Percentiles rank a stretch among this genome's conserved stretches.
Conservation (phyloP, 176 grass and related monocot genomes). For the Chloris gayana region DNA sequence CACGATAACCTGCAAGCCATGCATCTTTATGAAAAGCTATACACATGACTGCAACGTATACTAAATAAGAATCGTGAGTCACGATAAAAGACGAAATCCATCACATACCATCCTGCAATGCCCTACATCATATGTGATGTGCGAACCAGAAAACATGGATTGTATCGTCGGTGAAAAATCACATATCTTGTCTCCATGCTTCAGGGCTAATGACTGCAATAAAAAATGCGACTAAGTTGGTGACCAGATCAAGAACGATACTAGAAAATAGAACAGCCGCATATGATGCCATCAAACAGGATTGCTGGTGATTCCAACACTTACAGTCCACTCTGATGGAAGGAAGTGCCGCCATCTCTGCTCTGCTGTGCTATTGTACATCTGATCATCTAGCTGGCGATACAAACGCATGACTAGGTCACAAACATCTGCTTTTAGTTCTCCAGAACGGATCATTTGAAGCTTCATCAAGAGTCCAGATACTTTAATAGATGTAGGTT, state of each 20-base stretch:
- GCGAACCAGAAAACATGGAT: neutral
- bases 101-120: neutral
- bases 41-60: too few species aligned
- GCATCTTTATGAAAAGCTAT: too few species aligned
- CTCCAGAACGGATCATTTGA: neutral
- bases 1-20: neutral
- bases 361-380: neutral
- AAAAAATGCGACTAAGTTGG: neutral
- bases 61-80: too few species aligned
- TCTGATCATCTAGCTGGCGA: neutral
- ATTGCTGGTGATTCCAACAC: neutral
- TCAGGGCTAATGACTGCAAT: neutral
- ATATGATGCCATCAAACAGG: too few species aligned
- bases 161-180: neutral
- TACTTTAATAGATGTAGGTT: neutral
- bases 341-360: neutral
- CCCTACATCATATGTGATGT: neutral
- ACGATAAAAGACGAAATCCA: neutral
- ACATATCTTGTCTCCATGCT: constrained; percentile 1
- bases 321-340: neutral
- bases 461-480: too few species aligned
- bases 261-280: too few species aligned
- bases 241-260: too few species aligned
- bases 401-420: neutral
- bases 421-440: neutral